Base-by-base conservation (phyloP, 768 basidiomycete species). In the Rubroboletus satanas region DNA sequence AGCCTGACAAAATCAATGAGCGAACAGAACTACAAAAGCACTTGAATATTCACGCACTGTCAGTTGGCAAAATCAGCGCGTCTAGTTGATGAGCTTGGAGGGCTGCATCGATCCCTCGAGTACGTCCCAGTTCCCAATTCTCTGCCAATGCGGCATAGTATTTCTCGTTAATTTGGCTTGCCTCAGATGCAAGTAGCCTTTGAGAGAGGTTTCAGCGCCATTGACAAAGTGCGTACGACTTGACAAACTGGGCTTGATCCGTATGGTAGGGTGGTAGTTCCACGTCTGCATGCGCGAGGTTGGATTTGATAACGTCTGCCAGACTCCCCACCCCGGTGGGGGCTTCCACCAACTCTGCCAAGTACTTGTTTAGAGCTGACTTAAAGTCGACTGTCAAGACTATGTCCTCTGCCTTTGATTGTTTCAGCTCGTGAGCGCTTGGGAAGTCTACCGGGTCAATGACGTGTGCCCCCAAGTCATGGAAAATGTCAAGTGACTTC, bases 361-460 rank as follows among this genome's bases (percentile, higher is more conserved):
- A 74, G 54, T 81, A 87, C 21, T 69, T 68, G 54, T 82, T 75
- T 0, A 68, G 41, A 32, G 58, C 66, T 37, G 78, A 81, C 73
- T 84, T 87, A 69, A 87, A 82, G 58, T 87, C 85, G 1, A 73
- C 71, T 18, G 77, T 69, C 38, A 84, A 60, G 1, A 85, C 82
- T 18, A 78, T 66, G 3, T 74, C 79, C 63, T 86, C 83, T 52
- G 82, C 81, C n/a, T 75, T 75, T 0, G 77, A 79, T 3, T 52
- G 55, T 26, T 73, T 57, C 29, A 83, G 71, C 49, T 81, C 81
- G 0, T 76, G 69, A 1, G 77, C 79, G 42, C 79, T 79, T 0
- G 84, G 81, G 21, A 87, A 69, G 58, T 85, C 82, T 1, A 83
- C 82, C 0, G 84, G 83, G 61, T 88, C 85, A 4, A 86, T 72